These are phyloP conservation scores for Sordaria brevicollis DNA, from an alignment of 495 filamentous ascomycete species.

Conservation along the genomic window DNA sequence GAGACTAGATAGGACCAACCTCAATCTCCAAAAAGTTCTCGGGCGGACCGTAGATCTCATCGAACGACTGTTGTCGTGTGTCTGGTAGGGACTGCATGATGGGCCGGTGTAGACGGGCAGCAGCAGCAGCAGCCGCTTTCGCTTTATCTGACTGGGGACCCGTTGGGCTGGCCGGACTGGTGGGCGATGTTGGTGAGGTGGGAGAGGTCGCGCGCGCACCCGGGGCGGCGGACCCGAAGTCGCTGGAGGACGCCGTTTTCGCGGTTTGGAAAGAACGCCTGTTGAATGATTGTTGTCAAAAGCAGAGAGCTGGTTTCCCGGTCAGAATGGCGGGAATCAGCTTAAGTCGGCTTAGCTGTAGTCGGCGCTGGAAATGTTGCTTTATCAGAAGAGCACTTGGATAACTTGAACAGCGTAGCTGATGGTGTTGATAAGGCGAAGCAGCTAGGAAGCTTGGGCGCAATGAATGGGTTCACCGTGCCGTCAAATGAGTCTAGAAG, in stretches of 20 bases:
- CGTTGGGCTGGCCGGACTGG: constrained; percentile 7
- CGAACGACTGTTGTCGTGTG: constrained; percentile 84
- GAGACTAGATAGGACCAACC: constrained; percentile 36
- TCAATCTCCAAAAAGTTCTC: constrained; percentile 99
- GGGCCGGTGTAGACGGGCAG: constrained; percentile 37
- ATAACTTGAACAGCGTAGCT: not conserved
- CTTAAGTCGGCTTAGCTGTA: not conserved
- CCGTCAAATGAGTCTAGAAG: not conserved
- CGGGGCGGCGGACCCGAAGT: constrained; percentile 15
- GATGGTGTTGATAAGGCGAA: not conserved
- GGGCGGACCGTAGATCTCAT: constrained; percentile 97
- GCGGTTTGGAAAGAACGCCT: constrained; percentile 17
- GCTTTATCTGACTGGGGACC: not conserved
- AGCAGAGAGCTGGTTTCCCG: not conserved
- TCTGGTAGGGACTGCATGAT: constrained; percentile 77
- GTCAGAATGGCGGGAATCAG: not conserved
- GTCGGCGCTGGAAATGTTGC: not conserved
- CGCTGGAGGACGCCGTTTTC: constrained; percentile 25
- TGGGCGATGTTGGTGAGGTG: constrained; percentile 24
- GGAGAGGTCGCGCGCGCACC: constrained; percentile 14
- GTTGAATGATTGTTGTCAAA: not conserved
- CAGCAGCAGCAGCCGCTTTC: constrained; percentile 18
- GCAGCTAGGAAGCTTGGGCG: not conserved
- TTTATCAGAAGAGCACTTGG: not conserved
- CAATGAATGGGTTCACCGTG: not conserved